Evolutionary conservation across 2,329 filamentous ascomycete species (phyloP).

Genomic region (Aspergillus novofumigatus): DNA sequence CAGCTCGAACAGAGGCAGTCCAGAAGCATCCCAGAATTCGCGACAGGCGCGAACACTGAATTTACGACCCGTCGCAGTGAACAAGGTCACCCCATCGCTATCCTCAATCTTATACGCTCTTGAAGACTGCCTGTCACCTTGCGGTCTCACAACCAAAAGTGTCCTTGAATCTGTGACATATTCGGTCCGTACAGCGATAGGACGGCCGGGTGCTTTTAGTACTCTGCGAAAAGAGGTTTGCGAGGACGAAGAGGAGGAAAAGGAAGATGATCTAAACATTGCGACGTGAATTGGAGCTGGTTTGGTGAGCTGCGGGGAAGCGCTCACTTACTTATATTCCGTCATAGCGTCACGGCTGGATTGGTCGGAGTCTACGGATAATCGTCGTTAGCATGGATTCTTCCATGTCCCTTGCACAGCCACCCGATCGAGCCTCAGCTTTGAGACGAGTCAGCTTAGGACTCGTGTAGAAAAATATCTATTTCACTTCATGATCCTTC

Average conservation of each 20-base stretch:
- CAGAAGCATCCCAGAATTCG: slow-evolving; percentile 27
- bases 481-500: not conserved
- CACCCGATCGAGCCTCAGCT: not conserved
- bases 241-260: not conserved
- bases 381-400: not conserved
- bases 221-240: slow-evolving; percentile 5
- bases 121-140: slow-evolving; percentile 14
- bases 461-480: not conserved
- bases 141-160: slow-evolving; percentile 17
- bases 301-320: not conserved
- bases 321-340: not conserved
- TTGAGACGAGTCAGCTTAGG: not conserved
- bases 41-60: slow-evolving; percentile 20
- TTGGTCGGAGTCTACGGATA: not conserved
- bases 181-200: slow-evolving; percentile 21
- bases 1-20: slow-evolving; percentile 26
- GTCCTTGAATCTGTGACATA: slow-evolving; percentile 19
- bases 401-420: not conserved
- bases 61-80: slow-evolving; percentile 24
- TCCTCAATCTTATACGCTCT: slow-evolving; percentile 17
- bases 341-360: not conserved
- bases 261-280: not conserved
- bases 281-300: not conserved
- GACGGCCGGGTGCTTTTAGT: slow-evolving; percentile 12
- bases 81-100: slow-evolving; percentile 17